Evolutionary conservation across 2,329 filamentous ascomycete genomes (phyloP), one percentile per base, ranked within the genome.

Genomic region (Didymella sp.): DNA sequence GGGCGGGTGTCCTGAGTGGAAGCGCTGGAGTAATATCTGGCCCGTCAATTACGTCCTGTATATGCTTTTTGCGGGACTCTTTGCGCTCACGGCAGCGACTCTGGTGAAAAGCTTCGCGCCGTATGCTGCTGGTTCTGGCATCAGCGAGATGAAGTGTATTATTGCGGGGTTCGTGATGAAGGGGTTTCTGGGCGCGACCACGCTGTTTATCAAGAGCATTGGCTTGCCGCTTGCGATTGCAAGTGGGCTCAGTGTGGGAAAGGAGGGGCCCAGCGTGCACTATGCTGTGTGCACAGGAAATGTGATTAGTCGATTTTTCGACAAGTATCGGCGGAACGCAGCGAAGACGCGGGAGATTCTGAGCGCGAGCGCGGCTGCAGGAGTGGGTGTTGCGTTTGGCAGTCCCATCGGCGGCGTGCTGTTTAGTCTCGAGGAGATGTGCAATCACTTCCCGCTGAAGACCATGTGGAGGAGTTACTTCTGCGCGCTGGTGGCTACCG

Each of bases 81-180:
- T 98, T 74, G 90, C 94, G 17, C 89, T 90, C 51, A 89, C 89
- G 3, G 89, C 93, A 2, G 93, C 93, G 0, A 87, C 85, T 33
- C 82, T 99, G 37, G 95, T 99, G 72, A 95, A 92, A 74, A 87
- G 87, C 1, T 98, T 95, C 76, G 93, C 95, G 4, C 95, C 95
- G 0, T 99, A 99, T 74, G 95, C 95, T 11, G 95, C 95, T 30
- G 95, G 95, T 15, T 96, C 92, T 12, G 95, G 95, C 37, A 99
- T 99, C 56, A 97, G 92, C 12, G 95, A 99, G 79, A 99, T 99
- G 83, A 99, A 99, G 78, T 96, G 92, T 77, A 98, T 99, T 73
- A 96, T 99, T 72, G 95, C 94, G 4, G 95, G 95, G 3, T 99
- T 99, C 74, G 91, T 98, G 46, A 99, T 99, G 95, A 97, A 98